Conservation (phyloP, 2,329 filamentous ascomycete genomes). For the Exophiala calicioides region DNA sequence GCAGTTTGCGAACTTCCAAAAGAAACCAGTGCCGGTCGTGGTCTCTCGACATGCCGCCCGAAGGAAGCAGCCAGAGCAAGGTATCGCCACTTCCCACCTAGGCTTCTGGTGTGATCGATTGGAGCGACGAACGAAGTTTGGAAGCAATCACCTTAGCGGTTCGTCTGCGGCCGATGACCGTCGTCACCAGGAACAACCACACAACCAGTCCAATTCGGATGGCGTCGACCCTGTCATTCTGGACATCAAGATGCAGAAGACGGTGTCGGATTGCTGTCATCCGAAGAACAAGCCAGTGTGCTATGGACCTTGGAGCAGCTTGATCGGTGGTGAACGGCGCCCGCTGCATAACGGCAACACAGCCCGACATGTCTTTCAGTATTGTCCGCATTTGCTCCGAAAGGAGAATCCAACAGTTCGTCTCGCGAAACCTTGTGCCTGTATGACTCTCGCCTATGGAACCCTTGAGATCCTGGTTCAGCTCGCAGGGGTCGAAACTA, state of each 20-base stretch:
- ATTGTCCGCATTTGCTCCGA: background rate
- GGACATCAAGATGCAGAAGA: constrained; percentile 6
- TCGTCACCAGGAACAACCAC: constrained; percentile 9
- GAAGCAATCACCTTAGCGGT: constrained; percentile 6
- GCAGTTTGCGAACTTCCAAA: no score
- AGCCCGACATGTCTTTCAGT: background rate
- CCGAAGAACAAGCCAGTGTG: constrained; percentile 10
- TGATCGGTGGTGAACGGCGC: background rate
- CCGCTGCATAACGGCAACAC: background rate
- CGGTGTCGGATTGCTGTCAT: constrained; percentile 8
- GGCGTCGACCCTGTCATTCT: constrained; percentile 3
- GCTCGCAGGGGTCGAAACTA: constrained; percentile 3
- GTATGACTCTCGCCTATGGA: background rate
- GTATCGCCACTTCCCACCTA: no score
- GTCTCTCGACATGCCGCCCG: no score
- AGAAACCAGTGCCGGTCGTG: no score
- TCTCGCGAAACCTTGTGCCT: background rate
- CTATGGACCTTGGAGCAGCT: background rate
- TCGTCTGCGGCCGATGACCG: constrained; percentile 6
- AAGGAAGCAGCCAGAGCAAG: no score
- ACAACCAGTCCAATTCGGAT: constrained; percentile 3
- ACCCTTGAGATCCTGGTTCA: background rate
- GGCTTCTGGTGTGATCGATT: no score
- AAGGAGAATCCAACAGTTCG: background rate
- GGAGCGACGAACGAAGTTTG: background rate